These are phyloP conservation scores for Parascedosporium putredinis DNA, from an alignment of 2,329 filamentous ascomycete genomes.

Conservation along the genomic window DNA sequence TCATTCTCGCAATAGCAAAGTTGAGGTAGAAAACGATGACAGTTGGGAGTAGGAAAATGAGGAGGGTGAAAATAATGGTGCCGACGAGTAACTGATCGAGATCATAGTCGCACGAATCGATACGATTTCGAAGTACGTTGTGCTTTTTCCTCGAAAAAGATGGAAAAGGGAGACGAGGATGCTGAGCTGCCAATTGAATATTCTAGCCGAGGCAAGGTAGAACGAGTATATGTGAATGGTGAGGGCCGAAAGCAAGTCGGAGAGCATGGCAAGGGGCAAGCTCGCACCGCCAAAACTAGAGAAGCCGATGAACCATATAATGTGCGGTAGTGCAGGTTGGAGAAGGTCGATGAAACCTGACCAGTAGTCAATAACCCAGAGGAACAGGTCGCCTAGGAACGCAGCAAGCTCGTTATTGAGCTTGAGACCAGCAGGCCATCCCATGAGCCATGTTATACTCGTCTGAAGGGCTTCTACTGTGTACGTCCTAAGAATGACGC, in stretches of 20 bases:
- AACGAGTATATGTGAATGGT: constrained; percentile 97
- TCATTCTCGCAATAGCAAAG: constrained; percentile 88
- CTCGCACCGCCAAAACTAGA: constrained; percentile 93
- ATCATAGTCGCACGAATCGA: constrained; percentile 98
- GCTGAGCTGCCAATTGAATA: constrained; percentile 97
- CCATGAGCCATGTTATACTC: constrained; percentile 93
- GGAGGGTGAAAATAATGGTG: constrained; percentile 88
- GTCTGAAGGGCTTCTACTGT: constrained; percentile 79
- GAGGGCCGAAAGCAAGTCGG: constrained; percentile 80
- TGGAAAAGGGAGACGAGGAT: constrained; percentile 98
- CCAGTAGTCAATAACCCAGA: constrained; percentile 99
- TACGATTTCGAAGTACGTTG: constrained; percentile 91
- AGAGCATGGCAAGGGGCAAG: constrained; percentile 93
- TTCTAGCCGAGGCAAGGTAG: constrained; percentile 90
- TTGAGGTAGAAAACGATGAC: constrained; percentile 95
- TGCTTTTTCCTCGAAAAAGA: constrained; percentile 96
- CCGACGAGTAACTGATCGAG: constrained; percentile 92
- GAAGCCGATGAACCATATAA: constrained; percentile 89
- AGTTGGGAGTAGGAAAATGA: constrained; percentile 90
- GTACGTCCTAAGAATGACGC: constrained; percentile 64
- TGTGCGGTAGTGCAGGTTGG: constrained; percentile 67
- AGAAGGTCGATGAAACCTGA: constrained; percentile 70
- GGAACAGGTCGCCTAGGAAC: constrained; percentile 90
- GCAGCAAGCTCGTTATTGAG: constrained; percentile 85
- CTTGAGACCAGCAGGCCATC: constrained; percentile 88